A percentile compares a stretch with the other conserved stretches of the same genome.
Evolutionary conservation across 768 basidiomycete species (phyloP).

Genomic region (Lentinus tigrinus): DNA sequence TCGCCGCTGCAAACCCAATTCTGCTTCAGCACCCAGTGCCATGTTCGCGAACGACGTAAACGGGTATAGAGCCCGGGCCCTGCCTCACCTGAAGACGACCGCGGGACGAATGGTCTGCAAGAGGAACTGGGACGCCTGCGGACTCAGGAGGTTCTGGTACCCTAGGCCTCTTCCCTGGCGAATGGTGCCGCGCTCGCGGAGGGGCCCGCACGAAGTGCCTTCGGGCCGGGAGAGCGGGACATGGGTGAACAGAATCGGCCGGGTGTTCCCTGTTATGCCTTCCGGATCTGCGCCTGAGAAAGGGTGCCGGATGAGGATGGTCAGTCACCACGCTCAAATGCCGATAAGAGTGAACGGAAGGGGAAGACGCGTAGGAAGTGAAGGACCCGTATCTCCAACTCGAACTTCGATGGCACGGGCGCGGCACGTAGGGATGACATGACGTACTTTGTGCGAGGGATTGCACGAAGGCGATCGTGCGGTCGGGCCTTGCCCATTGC

Average conservation of each 20-base stretch:
- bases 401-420: neutral
- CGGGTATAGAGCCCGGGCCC: too few species aligned
- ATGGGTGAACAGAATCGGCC: conserved; percentile 78
- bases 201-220: conserved; percentile 68
- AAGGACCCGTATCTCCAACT: neutral
- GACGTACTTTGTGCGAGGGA: conserved; percentile 40
- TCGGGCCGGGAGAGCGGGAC: conserved; percentile 83
- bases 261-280: conserved; percentile 30
- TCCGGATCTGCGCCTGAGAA: conserved; percentile 1
- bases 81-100: conserved; percentile 69
- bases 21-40: neutral
- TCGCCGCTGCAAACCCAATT: conserved; percentile 59
- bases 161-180: conserved; percentile 73
- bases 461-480: conserved; percentile 46
- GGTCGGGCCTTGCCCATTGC: conserved; percentile 49
- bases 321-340: neutral
- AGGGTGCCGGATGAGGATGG: neutral
- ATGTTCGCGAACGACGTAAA: neutral
- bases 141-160: conserved; percentile 82
- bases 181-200: conserved; percentile 74
- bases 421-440: conserved; percentile 14
- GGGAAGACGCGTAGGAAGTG: neutral
- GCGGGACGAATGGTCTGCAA: conserved; percentile 63
- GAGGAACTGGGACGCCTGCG: conserved; percentile 63
- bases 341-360: neutral